Evolutionary conservation across 768 basidiomycete species (phyloP), one percentile per base, ranked within the genome.

Genomic region (Tylopilus felleus): DNA sequence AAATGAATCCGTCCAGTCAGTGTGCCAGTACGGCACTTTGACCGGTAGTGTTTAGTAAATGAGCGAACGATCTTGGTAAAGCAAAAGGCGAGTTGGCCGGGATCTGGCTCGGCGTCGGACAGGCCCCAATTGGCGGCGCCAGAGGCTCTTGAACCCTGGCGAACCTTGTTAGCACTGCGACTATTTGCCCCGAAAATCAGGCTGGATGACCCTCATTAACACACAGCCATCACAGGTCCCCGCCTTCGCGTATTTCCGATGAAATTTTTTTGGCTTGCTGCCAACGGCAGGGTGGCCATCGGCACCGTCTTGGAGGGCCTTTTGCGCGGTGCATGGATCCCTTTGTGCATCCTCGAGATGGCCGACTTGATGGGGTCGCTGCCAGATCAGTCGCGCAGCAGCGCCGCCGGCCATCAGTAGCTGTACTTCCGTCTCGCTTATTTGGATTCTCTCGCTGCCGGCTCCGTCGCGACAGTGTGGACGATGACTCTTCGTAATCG

Each of bases 191-290:
- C 67, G 68, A 69, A 70, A 69, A 62, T 65, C 56, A 67, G 58
- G 61, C 28, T 57, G 57, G 52, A 58, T 46, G 66, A 64, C 62
- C 60, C 65, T 67, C 68, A 67, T 69, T 68, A 65, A 56, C 67
- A 71, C 69, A 71, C 69, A 71, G 69, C 69, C 69, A 60, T 71
- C 65, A 56, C 60, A 71, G 69, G 69, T 71, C 69, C 69, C 69
- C 69, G 69, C 69, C 63, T 53, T 72, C 69, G 69, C 69, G 64
- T 72, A 71, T 72, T 64, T 59, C 69, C 71, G 69, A 53, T 60
- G 65, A 70, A 71, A 71, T 16, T 61, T 69, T 71, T 70, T 63
- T 59, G 60, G 54, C 41, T 46, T 53, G 56, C 56, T 44, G 49
- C 52, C 53, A 59, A 57, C 59, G 62, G 60, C 57, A 65, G 60